Evolutionary conservation across 768 basidiomycete species (phyloP).

Genomic region (Jaapia argillacea): DNA sequence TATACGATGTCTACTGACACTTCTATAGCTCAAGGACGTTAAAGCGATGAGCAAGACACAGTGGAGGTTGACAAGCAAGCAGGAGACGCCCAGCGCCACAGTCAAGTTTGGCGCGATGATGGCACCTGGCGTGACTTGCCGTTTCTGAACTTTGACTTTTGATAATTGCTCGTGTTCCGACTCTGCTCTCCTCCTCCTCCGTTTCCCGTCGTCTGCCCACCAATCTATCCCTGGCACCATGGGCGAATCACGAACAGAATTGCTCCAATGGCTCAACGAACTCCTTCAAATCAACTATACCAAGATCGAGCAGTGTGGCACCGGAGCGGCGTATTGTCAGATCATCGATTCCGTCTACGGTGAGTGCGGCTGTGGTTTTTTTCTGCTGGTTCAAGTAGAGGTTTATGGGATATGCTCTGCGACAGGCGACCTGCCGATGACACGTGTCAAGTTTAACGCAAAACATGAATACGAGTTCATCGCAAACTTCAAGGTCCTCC

Average conservation of each 20-base stretch:
- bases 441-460: constrained; percentile 90
- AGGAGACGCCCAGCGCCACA: not conserved
- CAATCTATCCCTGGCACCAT: constrained; percentile 20
- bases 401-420: not conserved
- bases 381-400: not conserved
- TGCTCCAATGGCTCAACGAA: constrained; percentile 90
- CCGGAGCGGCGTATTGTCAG: constrained; percentile 91
- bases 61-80: not conserved
- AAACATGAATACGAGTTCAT: constrained; percentile 95
- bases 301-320: constrained; percentile 87
- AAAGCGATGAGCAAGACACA: not conserved
- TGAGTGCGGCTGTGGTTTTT: constrained; percentile 25
- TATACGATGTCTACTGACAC: too few relatives aligned
- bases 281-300: constrained; percentile 86
- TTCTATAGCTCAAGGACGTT: too few relatives aligned
- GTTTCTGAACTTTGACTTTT: too few relatives aligned
- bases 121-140: too few relatives aligned
- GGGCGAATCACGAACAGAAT: constrained; percentile 77
- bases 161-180: constrained; percentile 3
- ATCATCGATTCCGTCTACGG: constrained; percentile 92
- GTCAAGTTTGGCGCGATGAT: not conserved
- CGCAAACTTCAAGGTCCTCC: constrained; percentile 92
- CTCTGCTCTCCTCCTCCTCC: constrained; percentile 12
- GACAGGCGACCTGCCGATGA: constrained; percentile 83
- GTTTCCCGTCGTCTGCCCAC: constrained; percentile 4